Evolutionary conservation across 2,329 filamentous ascomycete genomes (phyloP), one percentile per base, ranked within the genome.

Genomic region (Ophiostoma quercus): DNA sequence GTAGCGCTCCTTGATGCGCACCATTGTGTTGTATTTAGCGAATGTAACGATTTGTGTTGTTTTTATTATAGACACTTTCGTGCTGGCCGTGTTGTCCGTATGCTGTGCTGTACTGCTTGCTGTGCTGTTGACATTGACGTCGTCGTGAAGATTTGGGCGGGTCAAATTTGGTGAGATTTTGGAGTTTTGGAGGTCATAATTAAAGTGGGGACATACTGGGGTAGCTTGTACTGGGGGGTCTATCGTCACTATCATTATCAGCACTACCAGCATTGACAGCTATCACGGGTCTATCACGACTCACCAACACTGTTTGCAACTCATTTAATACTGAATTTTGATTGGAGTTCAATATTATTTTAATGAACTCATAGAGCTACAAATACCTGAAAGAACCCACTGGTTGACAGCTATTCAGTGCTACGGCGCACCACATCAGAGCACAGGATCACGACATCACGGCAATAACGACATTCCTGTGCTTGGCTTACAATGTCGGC

Each of bases 1-100:
- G 79, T 99, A 99, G 76, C 95, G 90, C 79, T 97, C 91, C 80
- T 99, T 99, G 74, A 98, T 87, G 77, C 95, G 92, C 71, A 99
- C 95, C 95, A 99, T 71, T 29, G 29, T 57, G 65, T 41, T 41
- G 39, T 41, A 22, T 57, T 57, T 25, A 9, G 54, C 1, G 4
- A 2, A 19, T 29, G 32, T 16, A 60, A 19, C 14, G 16, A 4
- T 7, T 16, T 60, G 25, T 25, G 11, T 25, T 57, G 3, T 14
- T 25, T 11, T 5, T 12, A 3, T 60, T 60, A 16, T 60, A 9
- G 34, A 7, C 34, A 11, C 37, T 16, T 25, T 8, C 32, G 3
- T 16, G 25, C 54, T 29, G 11, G 39, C 19, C 14, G 25, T 47
- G 54, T 19, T 66, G 62, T 32, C 14, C 11, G 25, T 25, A 8